A percentile compares a stretch with the other conserved stretches of the same genome.
Evolutionary conservation across 352 stramenopile species (phyloP).

Genomic region (Phytophthora quininea): DNA sequence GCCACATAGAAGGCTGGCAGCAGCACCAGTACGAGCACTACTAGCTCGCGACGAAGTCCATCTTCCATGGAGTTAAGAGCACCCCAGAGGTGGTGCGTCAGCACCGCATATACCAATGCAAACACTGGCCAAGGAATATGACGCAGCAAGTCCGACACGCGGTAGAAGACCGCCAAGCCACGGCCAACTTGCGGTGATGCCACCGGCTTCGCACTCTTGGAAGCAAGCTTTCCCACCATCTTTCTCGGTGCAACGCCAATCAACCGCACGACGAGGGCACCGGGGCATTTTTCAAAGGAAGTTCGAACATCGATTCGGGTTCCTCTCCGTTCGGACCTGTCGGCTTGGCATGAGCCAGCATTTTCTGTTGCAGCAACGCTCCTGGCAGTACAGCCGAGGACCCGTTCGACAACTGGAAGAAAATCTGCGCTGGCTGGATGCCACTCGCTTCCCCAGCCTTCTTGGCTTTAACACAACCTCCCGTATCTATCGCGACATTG

Average conservation of each 20-base stretch:
- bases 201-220: constrained; percentile 28
- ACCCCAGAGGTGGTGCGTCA: constrained; percentile 72
- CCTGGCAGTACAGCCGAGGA: constrained; percentile 55
- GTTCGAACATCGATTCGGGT: constrained; percentile 60
- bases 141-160: constrained; percentile 45
- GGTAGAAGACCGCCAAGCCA: constrained; percentile 42
- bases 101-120: constrained; percentile 69
- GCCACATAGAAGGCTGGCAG: constrained; percentile 71
- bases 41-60: constrained; percentile 53
- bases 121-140: constrained; percentile 69
- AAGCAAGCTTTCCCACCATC: constrained; percentile 47
- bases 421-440: constrained; percentile 61
- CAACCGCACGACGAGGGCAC: constrained; percentile 69
- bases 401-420: constrained; percentile 73
- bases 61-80: constrained; percentile 44
- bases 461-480: constrained; percentile 19
- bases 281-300: constrained; percentile 62
- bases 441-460: constrained; percentile 33
- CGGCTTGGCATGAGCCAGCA: constrained; percentile 51
- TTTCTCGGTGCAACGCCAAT: constrained; percentile 52
- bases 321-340: constrained; percentile 26
- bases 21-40: constrained; percentile 63
- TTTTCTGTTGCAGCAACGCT: constrained; percentile 58
- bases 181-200: constrained; percentile 17
- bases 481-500: constrained; percentile 5